These are phyloP conservation scores for Chrysoporthe cubensis DNA, from an alignment of 2,329 filamentous ascomycete species.

Conservation along the genomic window DNA sequence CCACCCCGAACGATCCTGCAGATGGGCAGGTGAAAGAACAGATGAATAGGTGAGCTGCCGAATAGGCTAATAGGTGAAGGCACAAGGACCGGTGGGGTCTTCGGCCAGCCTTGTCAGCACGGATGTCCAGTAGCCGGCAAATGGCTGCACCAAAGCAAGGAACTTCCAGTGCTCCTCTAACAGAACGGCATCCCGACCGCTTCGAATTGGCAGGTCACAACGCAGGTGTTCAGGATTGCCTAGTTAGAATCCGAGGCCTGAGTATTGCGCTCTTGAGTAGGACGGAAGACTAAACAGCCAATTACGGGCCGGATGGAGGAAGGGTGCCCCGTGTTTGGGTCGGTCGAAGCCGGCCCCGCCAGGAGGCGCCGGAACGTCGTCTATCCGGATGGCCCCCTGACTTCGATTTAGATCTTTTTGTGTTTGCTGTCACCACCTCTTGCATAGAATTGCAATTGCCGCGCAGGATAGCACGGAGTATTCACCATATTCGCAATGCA, in stretches of 20 bases:
- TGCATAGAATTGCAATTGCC: background rate
- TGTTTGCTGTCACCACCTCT: background rate
- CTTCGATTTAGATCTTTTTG: slow-evolving; percentile 2
- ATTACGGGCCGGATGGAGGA: background rate
- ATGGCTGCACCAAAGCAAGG: background rate
- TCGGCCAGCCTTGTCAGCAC: background rate
- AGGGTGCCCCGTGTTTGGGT: background rate
- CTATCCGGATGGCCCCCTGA: slow-evolving; percentile 20
- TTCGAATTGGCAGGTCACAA: background rate
- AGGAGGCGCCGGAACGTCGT: slow-evolving; percentile 23
- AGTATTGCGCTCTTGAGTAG: background rate
- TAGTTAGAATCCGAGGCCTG: background rate
- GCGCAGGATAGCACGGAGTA: background rate
- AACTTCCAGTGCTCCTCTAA: background rate
- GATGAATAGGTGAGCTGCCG: background rate
- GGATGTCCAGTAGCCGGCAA: slow-evolving; percentile 9
- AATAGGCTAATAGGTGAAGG: background rate
- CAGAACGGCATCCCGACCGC: background rate
- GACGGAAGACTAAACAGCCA: background rate
- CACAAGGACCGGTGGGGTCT: background rate
- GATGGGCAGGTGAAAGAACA: background rate
- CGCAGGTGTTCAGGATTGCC: background rate
- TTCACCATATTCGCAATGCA: background rate
- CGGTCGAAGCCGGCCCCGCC: slow-evolving; percentile 3
- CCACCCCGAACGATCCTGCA: background rate